Base-by-base conservation (phyloP, 805 yeast species). In the Ogataea naganishii region DNA sequence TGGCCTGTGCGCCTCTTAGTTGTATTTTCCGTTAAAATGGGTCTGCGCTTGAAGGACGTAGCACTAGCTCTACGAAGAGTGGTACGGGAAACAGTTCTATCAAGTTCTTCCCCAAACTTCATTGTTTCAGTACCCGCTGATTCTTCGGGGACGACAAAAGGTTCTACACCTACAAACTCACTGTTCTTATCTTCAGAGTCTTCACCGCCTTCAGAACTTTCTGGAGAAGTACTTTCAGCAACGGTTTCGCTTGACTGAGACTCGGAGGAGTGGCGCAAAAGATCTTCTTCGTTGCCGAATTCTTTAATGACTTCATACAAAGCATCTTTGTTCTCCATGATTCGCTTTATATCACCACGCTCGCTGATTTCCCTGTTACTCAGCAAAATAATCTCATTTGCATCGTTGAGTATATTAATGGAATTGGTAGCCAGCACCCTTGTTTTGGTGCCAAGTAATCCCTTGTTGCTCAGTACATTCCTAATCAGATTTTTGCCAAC, bases 401-500 rank as follows among this genome's bases (percentile, higher is more conserved):
- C 76, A 37, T 69, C 66, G 35, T 66, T 59, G 36, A 76, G 56
- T 4, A 76, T 73, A 14, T 67, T 52, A 13, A 74, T 60, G 0
- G 75, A 63, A 46, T 76, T 76, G 2, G 84, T 76, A 4, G 80
- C 65, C 30, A 76, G 54, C 23, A 76, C 56, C 18, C 71, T 58
- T 3, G 80, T 70, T 40, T 73, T 75, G 3, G 66, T 49, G 7
- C 58, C 55, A 29, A 76, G 52, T 10, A 76, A 39, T 16, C 81
- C 81, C 7, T 44, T 37, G 7, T 40, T 47, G 20, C 63, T 58
- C 12, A 74, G 45, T 11, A 75, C 79, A 22, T 62, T 43, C 5
- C 76, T 78, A 41, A 82, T 76, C 44, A 92, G 64, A 48, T 85
- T 94, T 40, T 74, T 75, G 9, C 95, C 89, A 39, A 92, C 98